Evolutionary conservation across 257 asterid genomes (phyloP).

Genomic region (Handroanthus guayacan): DNA sequence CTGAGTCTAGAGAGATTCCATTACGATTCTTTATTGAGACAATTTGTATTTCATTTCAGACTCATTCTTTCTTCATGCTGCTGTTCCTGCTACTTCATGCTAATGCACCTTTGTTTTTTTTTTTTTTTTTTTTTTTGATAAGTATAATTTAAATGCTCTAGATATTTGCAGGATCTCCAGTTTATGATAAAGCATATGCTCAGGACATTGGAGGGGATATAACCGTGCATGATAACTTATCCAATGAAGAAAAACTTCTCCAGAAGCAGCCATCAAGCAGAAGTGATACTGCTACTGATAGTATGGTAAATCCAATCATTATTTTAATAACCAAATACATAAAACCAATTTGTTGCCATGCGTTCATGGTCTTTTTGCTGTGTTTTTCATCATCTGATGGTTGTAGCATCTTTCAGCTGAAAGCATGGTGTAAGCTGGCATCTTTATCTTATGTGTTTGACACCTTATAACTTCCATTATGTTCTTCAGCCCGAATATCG

Average conservation of each 20-base stretch:
- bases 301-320: slow-evolving; percentile 38
- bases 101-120: not conserved
- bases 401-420: slow-evolving; percentile 25
- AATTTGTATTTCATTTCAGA: not conserved
- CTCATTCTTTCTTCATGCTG: slow-evolving; percentile 16
- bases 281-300: slow-evolving; percentile 39
- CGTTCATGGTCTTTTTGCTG: not conserved
- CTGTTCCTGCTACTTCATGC: slow-evolving; percentile 6
- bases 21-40: not conserved
- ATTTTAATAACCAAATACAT: not conserved
- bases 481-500: not conserved
- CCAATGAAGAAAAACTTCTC: slow-evolving; percentile 37
- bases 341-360: not conserved
- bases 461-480: not conserved
- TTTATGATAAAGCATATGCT: slow-evolving; percentile 33
- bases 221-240: slow-evolving; percentile 38
- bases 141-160: not conserved
- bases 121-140: not conserved
- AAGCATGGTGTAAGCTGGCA: slow-evolving; percentile 31
- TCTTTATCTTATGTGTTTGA: slow-evolving; percentile 11
- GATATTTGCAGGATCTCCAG: slow-evolving; percentile 37
- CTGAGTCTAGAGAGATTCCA: not conserved
- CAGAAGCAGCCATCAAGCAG: slow-evolving; percentile 33
- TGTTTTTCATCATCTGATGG: slow-evolving; percentile 12
- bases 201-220: slow-evolving; percentile 37